Conservation (phyloP, 768 basidiomycete species). For the Nidula microcarpa region DNA sequence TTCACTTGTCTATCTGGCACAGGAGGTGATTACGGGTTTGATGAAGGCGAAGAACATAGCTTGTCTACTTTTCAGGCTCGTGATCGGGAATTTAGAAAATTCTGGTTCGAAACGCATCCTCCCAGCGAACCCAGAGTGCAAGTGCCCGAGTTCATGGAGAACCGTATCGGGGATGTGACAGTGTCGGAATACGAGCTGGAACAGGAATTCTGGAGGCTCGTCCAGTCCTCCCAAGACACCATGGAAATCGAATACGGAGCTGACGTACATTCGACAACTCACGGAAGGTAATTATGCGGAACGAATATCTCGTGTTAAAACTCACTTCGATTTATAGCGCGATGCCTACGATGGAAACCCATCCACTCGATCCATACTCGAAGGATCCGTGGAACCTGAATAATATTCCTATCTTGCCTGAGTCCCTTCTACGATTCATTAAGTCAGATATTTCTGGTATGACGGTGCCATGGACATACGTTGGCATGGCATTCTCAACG, state of each 20-base stretch:
- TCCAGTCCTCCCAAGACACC: slow-evolving; percentile 84
- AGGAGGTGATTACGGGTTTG: slow-evolving; percentile 96
- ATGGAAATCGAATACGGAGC: slow-evolving; percentile 99
- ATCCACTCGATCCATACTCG: slow-evolving; percentile 83
- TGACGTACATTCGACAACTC: slow-evolving; percentile 95
- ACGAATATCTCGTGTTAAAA: neutral
- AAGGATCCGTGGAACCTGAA: slow-evolving; percentile 97
- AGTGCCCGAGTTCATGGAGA: slow-evolving; percentile 47
- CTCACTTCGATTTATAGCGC: slow-evolving; percentile 49
- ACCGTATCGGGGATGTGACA: slow-evolving; percentile 50
- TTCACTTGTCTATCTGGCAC: slow-evolving; percentile 87
- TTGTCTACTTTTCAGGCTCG: slow-evolving; percentile 89
- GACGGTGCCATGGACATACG: slow-evolving; percentile 99
- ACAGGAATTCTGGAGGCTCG: slow-evolving; percentile 94
- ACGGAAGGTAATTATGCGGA: slow-evolving; percentile 71
- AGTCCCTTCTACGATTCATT: slow-evolving; percentile 94
- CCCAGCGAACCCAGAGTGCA: slow-evolving; percentile 34
- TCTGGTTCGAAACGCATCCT: slow-evolving; percentile 85
- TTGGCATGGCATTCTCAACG: slow-evolving; percentile 98
- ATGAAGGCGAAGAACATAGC: slow-evolving; percentile 95
- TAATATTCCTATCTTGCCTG: slow-evolving; percentile 90
- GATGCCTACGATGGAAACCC: slow-evolving; percentile 93
- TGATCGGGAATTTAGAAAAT: slow-evolving; percentile 81
- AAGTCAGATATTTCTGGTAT: slow-evolving; percentile 99
- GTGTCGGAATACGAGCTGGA: slow-evolving; percentile 94